Conservation (phyloP, 2,329 filamentous ascomycete species). For the Colletotrichum salicis region DNA sequence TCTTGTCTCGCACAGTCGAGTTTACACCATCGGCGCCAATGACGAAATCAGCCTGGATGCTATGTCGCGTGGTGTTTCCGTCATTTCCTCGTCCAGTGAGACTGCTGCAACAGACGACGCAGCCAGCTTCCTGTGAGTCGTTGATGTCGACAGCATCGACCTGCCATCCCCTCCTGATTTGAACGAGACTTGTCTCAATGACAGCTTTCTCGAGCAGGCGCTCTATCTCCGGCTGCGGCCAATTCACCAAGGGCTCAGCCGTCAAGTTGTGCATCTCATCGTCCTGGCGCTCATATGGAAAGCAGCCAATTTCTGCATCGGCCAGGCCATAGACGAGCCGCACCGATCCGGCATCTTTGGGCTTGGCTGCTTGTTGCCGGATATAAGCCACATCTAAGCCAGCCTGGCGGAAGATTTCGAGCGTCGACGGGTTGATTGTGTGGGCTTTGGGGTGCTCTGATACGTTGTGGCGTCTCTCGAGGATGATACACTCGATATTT, state of each 20-base stretch:
- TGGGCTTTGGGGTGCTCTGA: conserved; percentile 32
- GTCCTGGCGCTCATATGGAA: conserved; percentile 34
- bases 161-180: conserved; percentile 24
- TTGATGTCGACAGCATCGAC: conserved; percentile 10
- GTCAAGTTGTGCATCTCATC: conserved; percentile 19
- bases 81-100: neutral
- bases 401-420: conserved; percentile 35
- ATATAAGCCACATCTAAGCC: conserved; percentile 24
- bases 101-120: conserved; percentile 22
- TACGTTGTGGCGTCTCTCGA: conserved; percentile 12
- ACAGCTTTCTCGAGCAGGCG: conserved; percentile 17
- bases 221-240: conserved; percentile 26
- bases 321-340: conserved; percentile 29
- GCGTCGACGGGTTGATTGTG: conserved; percentile 32
- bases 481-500: conserved; percentile 25
- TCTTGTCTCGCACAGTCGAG: conserved; percentile 21
- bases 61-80: neutral
- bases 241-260: conserved; percentile 31
- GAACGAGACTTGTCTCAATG: neutral
- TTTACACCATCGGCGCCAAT: conserved; percentile 27
- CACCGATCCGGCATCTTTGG: conserved; percentile 25
- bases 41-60: conserved; percentile 21
- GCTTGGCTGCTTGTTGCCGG: conserved; percentile 23
- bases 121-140: conserved; percentile 5
- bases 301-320: conserved; percentile 26